phyloP scores from a whole-genome alignment of 345 rosid genomes.

The Pseudoturritis turrita region DNA sequence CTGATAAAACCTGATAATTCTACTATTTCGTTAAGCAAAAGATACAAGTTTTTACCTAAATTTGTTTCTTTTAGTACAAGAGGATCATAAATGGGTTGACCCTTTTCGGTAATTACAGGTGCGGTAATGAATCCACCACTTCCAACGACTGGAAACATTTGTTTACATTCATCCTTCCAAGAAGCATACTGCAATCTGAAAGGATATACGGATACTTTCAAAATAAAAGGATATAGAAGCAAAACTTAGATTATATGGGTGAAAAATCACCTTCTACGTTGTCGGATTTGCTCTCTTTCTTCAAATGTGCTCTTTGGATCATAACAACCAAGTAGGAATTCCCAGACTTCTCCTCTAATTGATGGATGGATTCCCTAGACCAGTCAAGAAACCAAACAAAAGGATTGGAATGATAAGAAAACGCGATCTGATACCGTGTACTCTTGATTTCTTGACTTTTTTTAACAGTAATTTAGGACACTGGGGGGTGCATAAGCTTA shows the following conservation, averaged over 20 bases:
- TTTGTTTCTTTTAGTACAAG: constrained; percentile 65
- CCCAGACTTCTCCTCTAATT: constrained; percentile 99
- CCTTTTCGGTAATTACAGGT: constrained; percentile 80
- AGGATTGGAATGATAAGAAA: neutral
- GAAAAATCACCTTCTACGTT: constrained; percentile 61
- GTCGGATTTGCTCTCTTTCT: constrained; percentile 77
- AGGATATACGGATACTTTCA: neutral
- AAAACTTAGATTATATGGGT: neutral
- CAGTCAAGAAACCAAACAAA: constrained; percentile 11
- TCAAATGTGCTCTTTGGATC: constrained; percentile 85
- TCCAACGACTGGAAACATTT: constrained; percentile 77
- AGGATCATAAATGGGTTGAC: constrained; percentile 81
- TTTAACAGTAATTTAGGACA: too few species aligned
- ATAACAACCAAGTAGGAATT: constrained; percentile 91
- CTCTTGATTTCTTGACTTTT: too few species aligned
- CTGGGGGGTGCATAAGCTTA: neutral
- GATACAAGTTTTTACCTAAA: constrained; percentile 34
- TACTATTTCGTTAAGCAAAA: constrained; percentile 18
- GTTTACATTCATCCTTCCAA: constrained; percentile 78
- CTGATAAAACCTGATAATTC: neutral
- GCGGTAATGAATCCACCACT: constrained; percentile 88
- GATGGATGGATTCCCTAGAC: constrained; percentile 90
- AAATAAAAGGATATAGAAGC: neutral
- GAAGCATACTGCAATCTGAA: constrained; percentile 66
- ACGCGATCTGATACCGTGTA: neutral